Conservation (phyloP, 78 protist species). For the Planoprotostelium fungivorum region DNA sequence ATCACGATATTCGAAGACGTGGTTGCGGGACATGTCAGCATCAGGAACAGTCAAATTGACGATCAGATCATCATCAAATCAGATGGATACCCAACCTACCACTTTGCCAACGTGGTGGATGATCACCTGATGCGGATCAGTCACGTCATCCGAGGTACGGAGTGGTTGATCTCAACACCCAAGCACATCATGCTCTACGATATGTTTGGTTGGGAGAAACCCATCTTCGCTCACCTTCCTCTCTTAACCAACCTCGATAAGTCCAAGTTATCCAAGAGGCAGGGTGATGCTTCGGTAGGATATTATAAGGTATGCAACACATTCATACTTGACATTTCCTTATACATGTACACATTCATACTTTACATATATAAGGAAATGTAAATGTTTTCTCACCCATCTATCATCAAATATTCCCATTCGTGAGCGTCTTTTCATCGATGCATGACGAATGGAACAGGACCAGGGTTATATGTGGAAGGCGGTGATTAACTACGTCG, state of each 20-base stretch:
- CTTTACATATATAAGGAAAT: too few species aligned
- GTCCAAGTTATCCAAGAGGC: conserved; percentile 78
- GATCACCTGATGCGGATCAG: conserved; percentile 78
- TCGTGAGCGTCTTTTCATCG: not conserved
- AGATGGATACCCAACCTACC: conserved; percentile 87
- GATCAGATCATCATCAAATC: conserved; percentile 76
- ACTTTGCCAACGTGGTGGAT: conserved; percentile 85
- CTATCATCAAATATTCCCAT: not conserved
- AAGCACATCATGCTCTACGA: conserved; percentile 78
- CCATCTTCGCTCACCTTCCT: conserved; percentile 79
- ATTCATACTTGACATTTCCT: not conserved
- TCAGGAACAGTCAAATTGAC: conserved; percentile 40
- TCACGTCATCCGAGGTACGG: conserved; percentile 84
- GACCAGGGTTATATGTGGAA: conserved; percentile 53
- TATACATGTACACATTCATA: not conserved
- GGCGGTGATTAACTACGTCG: conserved; percentile 71
- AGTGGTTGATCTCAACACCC: conserved; percentile 77
- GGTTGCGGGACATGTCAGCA: conserved; percentile 47
- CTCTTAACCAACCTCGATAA: conserved; percentile 65
- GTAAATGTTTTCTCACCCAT: not conserved
- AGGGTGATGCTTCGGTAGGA: conserved; percentile 64
- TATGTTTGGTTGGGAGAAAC: conserved; percentile 63
- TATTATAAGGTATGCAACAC: conserved; percentile 22
- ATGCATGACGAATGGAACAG: too few species aligned
- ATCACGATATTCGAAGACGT: conserved; percentile 38